Conservation (phyloP, 495 filamentous ascomycete genomes). For the Chaetomium fimeti region DNA sequence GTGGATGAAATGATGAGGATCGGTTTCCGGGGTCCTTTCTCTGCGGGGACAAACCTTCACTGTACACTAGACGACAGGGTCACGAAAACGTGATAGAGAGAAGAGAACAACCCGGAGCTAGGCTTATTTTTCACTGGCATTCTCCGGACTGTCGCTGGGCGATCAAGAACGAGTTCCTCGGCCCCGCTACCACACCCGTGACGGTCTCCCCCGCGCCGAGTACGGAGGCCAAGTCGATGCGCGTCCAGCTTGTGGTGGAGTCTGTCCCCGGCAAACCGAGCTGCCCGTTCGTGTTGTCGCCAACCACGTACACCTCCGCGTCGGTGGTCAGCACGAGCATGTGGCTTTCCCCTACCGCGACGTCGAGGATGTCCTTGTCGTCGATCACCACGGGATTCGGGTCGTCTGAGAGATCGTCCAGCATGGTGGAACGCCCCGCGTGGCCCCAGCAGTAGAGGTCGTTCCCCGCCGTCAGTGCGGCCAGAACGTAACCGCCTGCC, state of each 20-base stretch:
- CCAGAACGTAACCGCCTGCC: conserved; percentile 54
- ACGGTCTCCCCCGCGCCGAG: conserved; percentile 31
- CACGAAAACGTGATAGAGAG: conserved; percentile 15
- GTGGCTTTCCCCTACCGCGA: conserved; percentile 59
- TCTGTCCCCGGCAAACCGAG: conserved; percentile 45
- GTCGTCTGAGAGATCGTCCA: conserved; percentile 28
- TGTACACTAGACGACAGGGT: conserved; percentile 27
- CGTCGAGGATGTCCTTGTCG: conserved; percentile 48
- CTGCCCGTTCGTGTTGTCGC: conserved; percentile 59
- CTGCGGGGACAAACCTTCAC: conserved; percentile 20
- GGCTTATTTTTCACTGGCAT: conserved; percentile 10
- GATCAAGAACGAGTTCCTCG: conserved; percentile 47
- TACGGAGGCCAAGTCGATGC: conserved; percentile 34
- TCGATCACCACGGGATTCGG: conserved; percentile 41
- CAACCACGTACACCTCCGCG: conserved; percentile 55
- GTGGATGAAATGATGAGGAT: conserved; percentile 18
- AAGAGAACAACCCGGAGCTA: conserved; percentile 7
- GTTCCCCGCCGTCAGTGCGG: conserved; percentile 55
- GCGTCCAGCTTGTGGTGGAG: conserved; percentile 33
- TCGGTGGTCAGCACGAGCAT: conserved; percentile 53
- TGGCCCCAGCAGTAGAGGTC: conserved; percentile 68
- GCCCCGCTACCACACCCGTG: conserved; percentile 46
- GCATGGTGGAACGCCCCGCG: conserved; percentile 15
- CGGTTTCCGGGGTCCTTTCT: conserved; percentile 21
- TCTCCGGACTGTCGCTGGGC: conserved; percentile 11